A percentile compares a stretch with the other conserved stretches of the same genome.
These are phyloP conservation scores for Tribonema minus DNA, from an alignment of 108 stramenopile species.

Conservation along the genomic window DNA sequence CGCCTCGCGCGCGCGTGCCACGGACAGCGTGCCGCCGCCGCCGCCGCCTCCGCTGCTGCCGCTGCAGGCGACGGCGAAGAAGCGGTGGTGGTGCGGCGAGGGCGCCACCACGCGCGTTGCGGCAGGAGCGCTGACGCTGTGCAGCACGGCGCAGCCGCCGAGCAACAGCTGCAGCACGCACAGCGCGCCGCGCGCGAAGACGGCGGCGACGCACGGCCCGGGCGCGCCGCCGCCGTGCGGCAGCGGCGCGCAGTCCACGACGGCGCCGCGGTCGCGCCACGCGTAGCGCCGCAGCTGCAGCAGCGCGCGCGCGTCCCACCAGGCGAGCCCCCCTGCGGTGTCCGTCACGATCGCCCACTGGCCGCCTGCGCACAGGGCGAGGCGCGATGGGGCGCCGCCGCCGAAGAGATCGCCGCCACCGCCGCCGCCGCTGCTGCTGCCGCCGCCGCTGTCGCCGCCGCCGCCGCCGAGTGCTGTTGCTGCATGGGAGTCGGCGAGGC, in stretches of 20 bases:
- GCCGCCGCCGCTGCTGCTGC: too few species aligned
- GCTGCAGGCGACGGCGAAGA: conserved; percentile 7
- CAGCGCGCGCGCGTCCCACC: conserved; percentile 13
- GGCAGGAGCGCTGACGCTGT: neutral
- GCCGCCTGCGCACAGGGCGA: too few species aligned
- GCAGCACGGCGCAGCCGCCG: neutral
- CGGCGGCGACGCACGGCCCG: conserved; percentile 8
- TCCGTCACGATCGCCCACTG: neutral
- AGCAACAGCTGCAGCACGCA: conserved; percentile 4
- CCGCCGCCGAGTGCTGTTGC: too few species aligned
- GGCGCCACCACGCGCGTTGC: neutral
- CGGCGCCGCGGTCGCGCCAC: neutral
- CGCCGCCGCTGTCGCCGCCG: too few species aligned
- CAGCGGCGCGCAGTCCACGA: neutral
- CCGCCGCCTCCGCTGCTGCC: too few species aligned
- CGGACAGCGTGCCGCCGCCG: too few species aligned
- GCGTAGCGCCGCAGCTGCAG: conserved; percentile 6
- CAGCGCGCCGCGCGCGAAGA: conserved; percentile 2
- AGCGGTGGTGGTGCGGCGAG: conserved; percentile 1
- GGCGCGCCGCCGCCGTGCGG: neutral
- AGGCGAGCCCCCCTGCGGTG: conserved; percentile 4
- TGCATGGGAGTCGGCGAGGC: too few species aligned
- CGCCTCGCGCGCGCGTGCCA: conserved; percentile 16
- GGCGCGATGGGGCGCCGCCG: too few species aligned
- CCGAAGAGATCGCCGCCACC: too few species aligned